phyloP scores from a whole-genome alignment of 208 protist species.

The Angomonas ambiguus region DNA sequence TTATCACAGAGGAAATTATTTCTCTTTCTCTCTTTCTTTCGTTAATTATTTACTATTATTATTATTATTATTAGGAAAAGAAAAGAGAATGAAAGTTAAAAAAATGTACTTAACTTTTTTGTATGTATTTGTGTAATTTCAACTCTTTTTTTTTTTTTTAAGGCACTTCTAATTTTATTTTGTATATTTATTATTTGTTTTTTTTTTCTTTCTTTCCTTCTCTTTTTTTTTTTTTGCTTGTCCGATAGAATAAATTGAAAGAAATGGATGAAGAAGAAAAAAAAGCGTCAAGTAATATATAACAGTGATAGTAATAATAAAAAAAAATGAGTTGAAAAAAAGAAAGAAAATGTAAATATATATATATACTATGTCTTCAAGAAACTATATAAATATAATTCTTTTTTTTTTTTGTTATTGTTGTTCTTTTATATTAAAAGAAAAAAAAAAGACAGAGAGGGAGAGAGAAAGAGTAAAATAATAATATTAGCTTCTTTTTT shows the following conservation, averaged over 20 bases:
- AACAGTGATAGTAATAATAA: neutral
- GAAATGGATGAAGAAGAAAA: conserved; percentile 6
- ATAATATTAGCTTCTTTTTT: neutral
- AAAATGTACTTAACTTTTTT: neutral
- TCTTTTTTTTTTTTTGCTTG: neutral
- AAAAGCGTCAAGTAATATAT: conserved; percentile 9
- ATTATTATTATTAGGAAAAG: neutral
- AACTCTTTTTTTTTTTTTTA: neutral
- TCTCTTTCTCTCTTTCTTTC: neutral
- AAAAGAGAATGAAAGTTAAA: neutral
- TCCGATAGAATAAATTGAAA: too few relatives aligned
- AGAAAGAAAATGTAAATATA: conserved; percentile 17
- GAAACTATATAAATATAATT: conserved; percentile 12
- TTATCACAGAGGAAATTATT: too few relatives aligned
- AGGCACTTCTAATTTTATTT: too few relatives aligned
- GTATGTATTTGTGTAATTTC: neutral
- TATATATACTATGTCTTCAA: conserved; percentile 2
- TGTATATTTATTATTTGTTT: neutral
- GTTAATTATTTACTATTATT: conserved; percentile 1
- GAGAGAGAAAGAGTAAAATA: conserved; percentile 14
- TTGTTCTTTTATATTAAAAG: conserved; percentile 15
- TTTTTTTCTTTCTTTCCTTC: conserved; percentile 5
- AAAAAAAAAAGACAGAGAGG: conserved; percentile 6
- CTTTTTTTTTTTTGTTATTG: conserved; percentile 21
- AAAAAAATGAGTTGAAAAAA: conserved; percentile 17